phyloP scores from a whole-genome alignment of 208 protist genomes.

The Crithidia sp. region DNA sequence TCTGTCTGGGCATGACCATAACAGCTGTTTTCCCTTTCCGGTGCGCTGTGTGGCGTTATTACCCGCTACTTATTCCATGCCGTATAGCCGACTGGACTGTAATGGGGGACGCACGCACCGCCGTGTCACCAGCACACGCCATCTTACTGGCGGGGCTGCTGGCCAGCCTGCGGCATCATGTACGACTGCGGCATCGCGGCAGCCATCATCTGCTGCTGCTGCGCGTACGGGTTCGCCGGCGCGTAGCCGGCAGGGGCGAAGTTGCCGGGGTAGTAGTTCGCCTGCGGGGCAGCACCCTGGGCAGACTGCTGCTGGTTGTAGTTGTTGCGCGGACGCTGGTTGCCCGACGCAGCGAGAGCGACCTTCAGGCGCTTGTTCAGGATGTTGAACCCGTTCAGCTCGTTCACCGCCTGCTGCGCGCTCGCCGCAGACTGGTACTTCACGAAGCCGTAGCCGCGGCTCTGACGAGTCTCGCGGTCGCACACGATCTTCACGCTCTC shows the following conservation, averaged over 20 bases:
- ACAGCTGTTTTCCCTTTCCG: too few species aligned
- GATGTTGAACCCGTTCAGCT: conserved; percentile 85
- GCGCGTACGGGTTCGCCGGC: conserved; percentile 66
- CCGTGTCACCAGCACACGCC: background rate
- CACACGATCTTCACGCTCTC: conserved; percentile 90
- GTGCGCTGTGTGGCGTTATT: too few species aligned
- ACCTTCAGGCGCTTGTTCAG: conserved; percentile 92
- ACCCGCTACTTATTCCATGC: too few species aligned
- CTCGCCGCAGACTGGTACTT: conserved; percentile 78
- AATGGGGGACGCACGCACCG: too few species aligned
- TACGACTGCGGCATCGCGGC: conserved; percentile 57
- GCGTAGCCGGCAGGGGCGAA: conserved; percentile 55
- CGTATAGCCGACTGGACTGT: too few species aligned
- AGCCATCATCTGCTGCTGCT: conserved; percentile 73
- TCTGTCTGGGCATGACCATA: too few species aligned
- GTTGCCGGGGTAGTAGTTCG: conserved; percentile 63
- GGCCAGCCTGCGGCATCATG: conserved; percentile 50
- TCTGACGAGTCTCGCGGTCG: conserved; percentile 83
- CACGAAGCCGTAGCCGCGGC: conserved; percentile 90
- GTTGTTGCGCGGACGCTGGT: conserved; percentile 60
- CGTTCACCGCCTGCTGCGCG: conserved; percentile 76
- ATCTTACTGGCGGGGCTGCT: conserved; percentile 38
- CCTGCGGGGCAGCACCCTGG: conserved; percentile 27
- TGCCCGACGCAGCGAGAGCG: conserved; percentile 68
- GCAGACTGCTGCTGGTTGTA: conserved; percentile 21